Conservation (phyloP, 1,139 yeast species). For the Protomyces inundatus region DNA sequence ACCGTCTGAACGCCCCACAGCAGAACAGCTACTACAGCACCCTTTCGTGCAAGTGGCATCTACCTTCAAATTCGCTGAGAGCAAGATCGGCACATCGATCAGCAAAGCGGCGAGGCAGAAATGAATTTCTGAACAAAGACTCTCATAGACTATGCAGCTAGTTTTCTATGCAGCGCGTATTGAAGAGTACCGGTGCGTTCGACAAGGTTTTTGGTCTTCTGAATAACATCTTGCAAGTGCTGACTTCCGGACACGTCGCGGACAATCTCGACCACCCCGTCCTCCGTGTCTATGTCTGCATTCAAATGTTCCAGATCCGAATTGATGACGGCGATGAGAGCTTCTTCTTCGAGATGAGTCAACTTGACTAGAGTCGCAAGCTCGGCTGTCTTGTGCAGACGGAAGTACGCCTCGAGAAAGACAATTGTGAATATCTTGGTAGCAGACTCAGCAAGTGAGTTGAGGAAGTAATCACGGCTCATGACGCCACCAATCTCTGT, state of each 20-base stretch:
- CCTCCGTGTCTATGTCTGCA: slow-evolving; percentile 15
- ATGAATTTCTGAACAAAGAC: no score
- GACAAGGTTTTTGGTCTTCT: slow-evolving; percentile 9
- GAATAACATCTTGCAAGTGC: slow-evolving; percentile 14
- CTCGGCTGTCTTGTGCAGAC: slow-evolving; percentile 50
- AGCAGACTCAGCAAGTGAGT: slow-evolving; percentile 44
- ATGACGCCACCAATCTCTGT: slow-evolving; percentile 46
- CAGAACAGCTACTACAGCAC: slow-evolving; percentile 58
- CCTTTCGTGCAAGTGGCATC: slow-evolving; percentile 47
- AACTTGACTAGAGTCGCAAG: slow-evolving; percentile 44
- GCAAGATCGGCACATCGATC: background rate
- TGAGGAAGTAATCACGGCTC: slow-evolving; percentile 53
- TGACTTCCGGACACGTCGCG: background rate
- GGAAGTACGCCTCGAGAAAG: slow-evolving; percentile 50
- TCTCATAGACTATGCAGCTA: background rate
- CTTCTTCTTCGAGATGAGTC: slow-evolving; percentile 45
- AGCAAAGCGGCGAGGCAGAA: background rate
- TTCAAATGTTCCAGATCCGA: slow-evolving; percentile 12
- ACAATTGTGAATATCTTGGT: slow-evolving; percentile 48
- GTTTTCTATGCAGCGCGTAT: background rate
- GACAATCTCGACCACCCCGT: slow-evolving; percentile 16
- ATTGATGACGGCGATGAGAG: slow-evolving; percentile 36
- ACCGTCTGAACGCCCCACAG: slow-evolving; percentile 84
- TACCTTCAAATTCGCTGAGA: background rate
- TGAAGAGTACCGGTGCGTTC: slow-evolving; percentile 11